A percentile compares a stretch with the other conserved stretches of the same genome.
These are phyloP conservation scores for Neonectria hederae DNA, from an alignment of 2,329 filamentous ascomycete genomes.

Conservation along the genomic window DNA sequence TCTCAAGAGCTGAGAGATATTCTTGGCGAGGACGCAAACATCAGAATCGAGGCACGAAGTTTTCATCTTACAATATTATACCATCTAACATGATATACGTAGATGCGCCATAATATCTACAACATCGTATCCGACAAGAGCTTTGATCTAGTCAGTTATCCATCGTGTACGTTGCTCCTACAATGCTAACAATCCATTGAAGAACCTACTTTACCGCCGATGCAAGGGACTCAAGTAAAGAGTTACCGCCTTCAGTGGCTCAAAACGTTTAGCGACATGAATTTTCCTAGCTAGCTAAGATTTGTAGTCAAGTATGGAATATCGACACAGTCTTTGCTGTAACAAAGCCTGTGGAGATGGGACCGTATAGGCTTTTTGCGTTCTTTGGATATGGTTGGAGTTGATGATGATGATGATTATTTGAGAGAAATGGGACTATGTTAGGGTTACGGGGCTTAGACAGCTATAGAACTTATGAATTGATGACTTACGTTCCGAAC, in stretches of 20 bases:
- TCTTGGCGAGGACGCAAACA: not conserved
- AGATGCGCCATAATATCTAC: not conserved
- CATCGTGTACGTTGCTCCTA: too few species aligned
- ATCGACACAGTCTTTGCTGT: not conserved
- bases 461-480: not conserved
- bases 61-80: too few species aligned
- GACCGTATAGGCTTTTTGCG: not conserved
- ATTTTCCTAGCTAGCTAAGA: not conserved
- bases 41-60: not conserved
- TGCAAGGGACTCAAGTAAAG: not conserved
- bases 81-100: not conserved
- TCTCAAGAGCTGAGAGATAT: not conserved
- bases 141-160: not conserved
- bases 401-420: not conserved
- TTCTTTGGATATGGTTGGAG: not conserved
- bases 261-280: not conserved
- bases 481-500: not conserved
- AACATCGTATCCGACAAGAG: not conserved
- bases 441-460: too few species aligned
- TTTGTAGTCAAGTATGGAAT: not conserved
- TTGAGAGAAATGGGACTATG: not conserved
- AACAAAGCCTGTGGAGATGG: not conserved
- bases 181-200: not conserved
- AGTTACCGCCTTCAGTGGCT: not conserved
- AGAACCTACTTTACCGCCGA: not conserved